Evolutionary conservation across 2,329 filamentous ascomycete species (phyloP), one percentile per base, ranked within the genome.

Genomic region (Phialemonium atrogriseum): DNA sequence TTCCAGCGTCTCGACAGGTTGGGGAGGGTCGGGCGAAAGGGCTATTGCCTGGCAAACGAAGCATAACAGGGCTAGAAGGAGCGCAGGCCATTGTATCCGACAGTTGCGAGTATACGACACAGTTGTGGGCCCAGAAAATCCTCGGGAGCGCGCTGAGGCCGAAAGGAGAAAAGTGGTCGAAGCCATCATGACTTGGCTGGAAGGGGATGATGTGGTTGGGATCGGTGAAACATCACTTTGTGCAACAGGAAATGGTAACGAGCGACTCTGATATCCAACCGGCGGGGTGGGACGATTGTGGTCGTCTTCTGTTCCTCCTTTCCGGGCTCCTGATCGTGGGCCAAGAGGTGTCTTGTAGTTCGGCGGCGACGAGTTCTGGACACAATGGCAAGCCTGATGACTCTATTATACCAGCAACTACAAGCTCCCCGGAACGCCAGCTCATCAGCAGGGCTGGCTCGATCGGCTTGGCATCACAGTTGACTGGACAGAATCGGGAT

Each of bases 1-100:
- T 21, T 58, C 29, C 30, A 63, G 39, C 8, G 49, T 52, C 32
- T 56, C 54, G 22, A 39, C 40, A 21, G 49, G 48, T 26, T 33
- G 41, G 27, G 43, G 42, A 36, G 41, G 38, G 26, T 41, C 33
- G 16, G 49, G 24, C 21, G 39, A 30, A n/a, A 41, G 37, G 11
- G 49, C 47, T 29, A 51, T 27, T 11, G 43, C 42, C n/a, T 48
- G 38, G 27, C 45, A 45, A 12, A 46, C 34, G n/a, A 52, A 26
- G 15, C 42, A 40, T 14, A 44, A 23, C n/a, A 50, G 19, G 11
- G 48, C 8, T 14, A 40, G 30, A 14, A 44, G 20, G 5, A 47
- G 32, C 14, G 31, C 24, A 12, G 41, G 27, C 54, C 53, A 53
- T 44, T 39, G 43, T 41, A 46, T 45, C 40, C 46, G 39, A 35